Percentiles rank a stretch among this genome's conserved stretches.
These are phyloP conservation scores for Rosa hybrid DNA, from an alignment of 331 rosid genomes.

Conservation along the genomic window DNA sequence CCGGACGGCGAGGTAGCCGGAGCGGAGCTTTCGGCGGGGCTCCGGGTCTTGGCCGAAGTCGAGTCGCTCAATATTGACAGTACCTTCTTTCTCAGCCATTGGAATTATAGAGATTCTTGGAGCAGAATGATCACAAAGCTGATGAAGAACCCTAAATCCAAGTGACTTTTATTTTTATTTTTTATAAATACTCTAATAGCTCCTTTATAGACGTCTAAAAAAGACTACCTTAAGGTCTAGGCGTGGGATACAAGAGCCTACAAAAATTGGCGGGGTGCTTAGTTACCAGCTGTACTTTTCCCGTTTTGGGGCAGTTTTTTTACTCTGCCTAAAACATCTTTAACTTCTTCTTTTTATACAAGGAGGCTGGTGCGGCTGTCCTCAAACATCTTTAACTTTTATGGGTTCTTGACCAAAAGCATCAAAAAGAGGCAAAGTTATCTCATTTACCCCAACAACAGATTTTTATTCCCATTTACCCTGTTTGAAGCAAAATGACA, in stretches of 20 bases:
- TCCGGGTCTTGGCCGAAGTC: constrained; percentile 26
- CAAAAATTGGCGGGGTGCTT: background rate
- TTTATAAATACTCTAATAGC: too few species aligned
- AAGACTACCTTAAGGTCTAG: background rate
- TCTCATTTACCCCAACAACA: too few species aligned
- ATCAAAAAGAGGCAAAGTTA: too few species aligned
- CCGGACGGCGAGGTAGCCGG: constrained; percentile 54
- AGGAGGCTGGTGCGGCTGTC: too few species aligned
- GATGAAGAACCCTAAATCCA: background rate
- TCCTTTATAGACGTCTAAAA: background rate
- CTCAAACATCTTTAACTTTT: too few species aligned
- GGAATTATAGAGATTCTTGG: background rate
- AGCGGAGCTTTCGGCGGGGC: constrained; percentile 60
- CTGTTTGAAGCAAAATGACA: too few species aligned
- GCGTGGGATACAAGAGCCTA: background rate
- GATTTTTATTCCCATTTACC: too few species aligned
- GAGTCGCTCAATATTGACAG: background rate
- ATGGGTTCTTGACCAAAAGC: background rate
- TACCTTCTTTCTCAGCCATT: background rate
- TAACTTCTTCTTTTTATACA: too few species aligned
- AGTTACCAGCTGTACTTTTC: background rate
- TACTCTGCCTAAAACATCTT: background rate
- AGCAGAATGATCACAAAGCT: background rate
- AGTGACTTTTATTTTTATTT: too few species aligned
- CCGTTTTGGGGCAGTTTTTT: background rate